Base-by-base conservation (phyloP, 495 filamentous ascomycete species). In the Oleoguttula mirabilis region DNA sequence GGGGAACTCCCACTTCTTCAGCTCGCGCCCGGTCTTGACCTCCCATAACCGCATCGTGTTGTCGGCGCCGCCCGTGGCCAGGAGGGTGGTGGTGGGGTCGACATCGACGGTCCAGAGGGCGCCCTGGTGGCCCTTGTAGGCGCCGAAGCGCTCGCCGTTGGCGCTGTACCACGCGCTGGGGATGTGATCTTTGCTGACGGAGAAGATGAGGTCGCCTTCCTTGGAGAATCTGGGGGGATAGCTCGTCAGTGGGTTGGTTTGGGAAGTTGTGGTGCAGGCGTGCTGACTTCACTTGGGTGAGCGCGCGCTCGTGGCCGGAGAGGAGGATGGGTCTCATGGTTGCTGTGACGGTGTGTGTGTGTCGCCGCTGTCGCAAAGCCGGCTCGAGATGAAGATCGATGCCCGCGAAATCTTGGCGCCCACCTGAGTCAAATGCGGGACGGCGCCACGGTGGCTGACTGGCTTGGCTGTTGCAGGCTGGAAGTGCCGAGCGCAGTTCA, bases 21-120 rank as follows among this genome's bases (percentile, higher is more conserved):
- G 72, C 53, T 79, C 79, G 56, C 85, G 84, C 55, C 92, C 90
- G 21, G 84, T 83, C 73, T 84, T 80, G 58, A 96, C 74, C 59
- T 99, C 87, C 90, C 90, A 99, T 59, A 99, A 70, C 53, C 85
- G 79, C 58, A 95, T 87, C 14, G 90, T 94, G 71, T 96, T 96
- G 70, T 99, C 90, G 63, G 90, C 90, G 51, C 84, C 88, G 37
- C 90, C 90, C 39, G 84, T 90, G 45, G 88, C 90, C 59, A 96
- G 82, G 56, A 96, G 74, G 48, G 83, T 84, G 50, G 82, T 86
- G 55, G 86, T 90, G 49, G 90, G 87, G 70, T 94, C 86, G 51
- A 96, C 82, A 57, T 96, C 92, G 60, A 99, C 83, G 41, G 88
- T 94, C 90, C 90, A 99, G 64, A 99, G 79, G 47, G 90, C 92